Base-by-base conservation (phyloP, 108 stramenopile genomes). In the Fistulifera pelliculosa region DNA sequence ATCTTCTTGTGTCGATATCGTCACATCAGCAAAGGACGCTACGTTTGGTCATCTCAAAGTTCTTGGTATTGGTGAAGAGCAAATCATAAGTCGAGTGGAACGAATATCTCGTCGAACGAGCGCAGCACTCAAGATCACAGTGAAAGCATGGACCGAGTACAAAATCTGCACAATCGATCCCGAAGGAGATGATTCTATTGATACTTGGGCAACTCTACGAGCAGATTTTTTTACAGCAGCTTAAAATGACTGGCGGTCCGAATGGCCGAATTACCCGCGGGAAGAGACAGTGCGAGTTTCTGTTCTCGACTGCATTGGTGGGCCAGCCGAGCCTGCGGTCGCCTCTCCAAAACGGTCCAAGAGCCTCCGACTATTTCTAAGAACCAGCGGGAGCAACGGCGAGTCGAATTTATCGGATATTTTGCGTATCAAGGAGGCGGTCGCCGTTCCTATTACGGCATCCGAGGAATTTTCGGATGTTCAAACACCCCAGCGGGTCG, bases 161-260 rank as follows among this genome's bases (percentile, higher is more conserved):
- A 90, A 90, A 38, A 55, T 83, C n/a, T 77, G 79, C 54, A 86
- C 88, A 0, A 51, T 68, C 13, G 84, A 90, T 54, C 88, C 88
- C 6, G 73, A 81, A 49, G 88, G 88, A 31, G 67, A 72, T 38
- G 84, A 79, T 15, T n/a, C n/a, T n/a, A 56, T 62, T 26, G 88
- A 90, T 60, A 81, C 73, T 5, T 90, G 88, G 88, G 84, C 77
- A 2, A 83, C 76, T 18, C 26, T 90, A 22, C 58, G 71, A 42
- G 79, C 88, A 18, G 74, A 75, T 10, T 90, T 90, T n/a, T 54
- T 55, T 78, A n/a, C 88, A 90, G 55, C 76, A 60, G 19, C 86
- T 90, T 58, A 58, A 73, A 11, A 69, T 90, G 16, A 75, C 65
- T 47, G 81, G 82, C 11, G 79, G 79, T 24, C 54, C 65, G 0